phyloP scores from a whole-genome alignment of 495 filamentous ascomycete genomes.

The Lichina pygmaea region DNA sequence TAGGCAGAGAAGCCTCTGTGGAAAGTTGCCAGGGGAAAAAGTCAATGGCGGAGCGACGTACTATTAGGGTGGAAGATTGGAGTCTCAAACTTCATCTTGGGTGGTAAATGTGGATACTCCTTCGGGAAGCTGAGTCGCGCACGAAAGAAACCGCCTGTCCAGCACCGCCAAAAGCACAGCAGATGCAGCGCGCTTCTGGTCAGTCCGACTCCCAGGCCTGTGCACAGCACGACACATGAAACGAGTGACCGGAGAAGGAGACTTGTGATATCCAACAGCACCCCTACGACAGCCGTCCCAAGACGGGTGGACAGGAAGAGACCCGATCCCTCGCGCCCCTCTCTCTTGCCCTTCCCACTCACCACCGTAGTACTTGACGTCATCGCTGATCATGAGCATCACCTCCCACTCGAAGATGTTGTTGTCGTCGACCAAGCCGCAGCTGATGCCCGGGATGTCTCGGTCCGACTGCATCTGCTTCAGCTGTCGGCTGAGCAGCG shows the following conservation, averaged over 20 bases:
- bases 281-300: background rate
- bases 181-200: background rate
- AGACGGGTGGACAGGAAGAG: background rate
- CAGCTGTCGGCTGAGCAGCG: conserved; percentile 58
- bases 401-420: conserved; percentile 99
- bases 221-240: background rate
- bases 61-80: conserved; percentile 90
- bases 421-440: conserved; percentile 46
- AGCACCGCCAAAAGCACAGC: background rate
- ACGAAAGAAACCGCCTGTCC: conserved; percentile 63
- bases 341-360: conserved; percentile 10
- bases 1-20: no score
- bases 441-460: conserved; percentile 82
- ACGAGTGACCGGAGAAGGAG: background rate
- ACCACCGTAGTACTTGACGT: conserved; percentile 88
- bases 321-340: no score
- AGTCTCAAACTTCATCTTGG: conserved; percentile 69
- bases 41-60: conserved; percentile 9
- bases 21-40: no score
- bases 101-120: conserved; percentile 73
- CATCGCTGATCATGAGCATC: conserved; percentile 94
- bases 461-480: conserved; percentile 82
- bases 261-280: background rate
- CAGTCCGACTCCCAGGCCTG: background rate
- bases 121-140: conserved; percentile 51